A percentile compares a stretch with the other conserved stretches of the same genome.
Evolutionary conservation across 345 rosid genomes (phyloP).

Genomic region (Dipteronia sinensis): DNA sequence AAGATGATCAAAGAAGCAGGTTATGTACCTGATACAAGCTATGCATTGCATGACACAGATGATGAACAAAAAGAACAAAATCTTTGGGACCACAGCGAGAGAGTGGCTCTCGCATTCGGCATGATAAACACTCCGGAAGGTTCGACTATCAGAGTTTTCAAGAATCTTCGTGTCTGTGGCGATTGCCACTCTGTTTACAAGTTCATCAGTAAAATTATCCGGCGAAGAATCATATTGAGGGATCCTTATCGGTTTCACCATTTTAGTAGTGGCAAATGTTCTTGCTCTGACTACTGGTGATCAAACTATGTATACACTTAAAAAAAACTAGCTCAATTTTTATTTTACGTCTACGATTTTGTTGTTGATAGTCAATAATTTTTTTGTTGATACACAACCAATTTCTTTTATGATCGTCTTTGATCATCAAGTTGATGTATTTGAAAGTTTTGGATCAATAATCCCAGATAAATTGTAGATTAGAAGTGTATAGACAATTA

Average conservation of each 20-base stretch:
- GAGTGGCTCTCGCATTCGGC: constrained; percentile 82
- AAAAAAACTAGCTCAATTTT: background rate
- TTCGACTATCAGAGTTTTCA: constrained; percentile 65
- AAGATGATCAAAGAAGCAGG: constrained; percentile 80
- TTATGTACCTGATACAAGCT: constrained; percentile 74
- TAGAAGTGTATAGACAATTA: background rate
- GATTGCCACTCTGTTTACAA: constrained; percentile 89
- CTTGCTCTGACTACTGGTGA: constrained; percentile 87
- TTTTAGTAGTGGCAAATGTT: constrained; percentile 71
- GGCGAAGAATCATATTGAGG: constrained; percentile 57
- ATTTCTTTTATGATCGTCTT: too few species aligned
- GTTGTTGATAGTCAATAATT: too few species aligned
- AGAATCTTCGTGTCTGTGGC: constrained; percentile 82
- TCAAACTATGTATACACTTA: background rate
- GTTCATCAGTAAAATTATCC: constrained; percentile 53
- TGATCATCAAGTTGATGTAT: background rate
- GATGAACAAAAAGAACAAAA: constrained; percentile 91
- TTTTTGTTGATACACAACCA: too few species aligned
- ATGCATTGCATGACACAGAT: constrained; percentile 82
- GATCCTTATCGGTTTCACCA: constrained; percentile 90
- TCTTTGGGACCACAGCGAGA: constrained; percentile 90
- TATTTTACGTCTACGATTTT: too few species aligned
- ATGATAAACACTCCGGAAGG: constrained; percentile 61
- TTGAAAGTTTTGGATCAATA: background rate
- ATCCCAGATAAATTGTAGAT: background rate